Base-by-base conservation (phyloP, 2,329 filamentous ascomycete species). In the Endoconidiophora laricicola region DNA sequence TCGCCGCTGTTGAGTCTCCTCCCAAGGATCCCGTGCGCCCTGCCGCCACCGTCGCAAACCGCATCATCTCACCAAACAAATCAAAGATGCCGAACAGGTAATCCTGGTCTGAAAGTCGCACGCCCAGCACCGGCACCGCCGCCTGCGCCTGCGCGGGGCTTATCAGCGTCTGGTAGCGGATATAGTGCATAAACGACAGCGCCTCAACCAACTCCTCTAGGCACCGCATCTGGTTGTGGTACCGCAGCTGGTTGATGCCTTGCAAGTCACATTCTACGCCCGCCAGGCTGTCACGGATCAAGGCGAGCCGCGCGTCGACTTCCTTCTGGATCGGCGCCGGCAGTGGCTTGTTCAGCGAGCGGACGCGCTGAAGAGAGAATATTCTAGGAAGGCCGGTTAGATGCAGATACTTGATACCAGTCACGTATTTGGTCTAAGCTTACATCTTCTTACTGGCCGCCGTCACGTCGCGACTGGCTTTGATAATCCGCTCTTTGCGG, bases 371-470 rank as follows among this genome's bases (percentile, higher is more conserved):
- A 3, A 67, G 54, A 0, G 62, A 59, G 52, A 65, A 65, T 16
- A 68, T 68, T 29, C 65, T 67, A 41, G 6, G 12, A 14, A 24
- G 24, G 6, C 6, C 29, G 29, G 29, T 33, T 33, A 33, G 29
- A 3, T 12, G 4, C 12, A 33, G 12, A 12, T 33, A 33, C 7
- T 12, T 33, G 6, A 33, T 33, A 3, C 9, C 12, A 12, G 3
- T 2, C 1, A 33, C 2, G 29, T 44, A n/a, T 38, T 10, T 23
- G 6, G 10, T 26, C 24, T 20, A 6, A 29, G 42, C 44, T 67
- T 65, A 94, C 87, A 96, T 93, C 69, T 96, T 98, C 72, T 98
- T 98, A 66, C 86, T 94, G 49, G 87, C 71, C 0, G 86, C 87
- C 5, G 91, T 98, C 52, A 98, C 84, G 63, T 98, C 91, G 55